Base-by-base conservation (phyloP, 352 stramenopile species). In the Phytophthora niederhauseri region DNA sequence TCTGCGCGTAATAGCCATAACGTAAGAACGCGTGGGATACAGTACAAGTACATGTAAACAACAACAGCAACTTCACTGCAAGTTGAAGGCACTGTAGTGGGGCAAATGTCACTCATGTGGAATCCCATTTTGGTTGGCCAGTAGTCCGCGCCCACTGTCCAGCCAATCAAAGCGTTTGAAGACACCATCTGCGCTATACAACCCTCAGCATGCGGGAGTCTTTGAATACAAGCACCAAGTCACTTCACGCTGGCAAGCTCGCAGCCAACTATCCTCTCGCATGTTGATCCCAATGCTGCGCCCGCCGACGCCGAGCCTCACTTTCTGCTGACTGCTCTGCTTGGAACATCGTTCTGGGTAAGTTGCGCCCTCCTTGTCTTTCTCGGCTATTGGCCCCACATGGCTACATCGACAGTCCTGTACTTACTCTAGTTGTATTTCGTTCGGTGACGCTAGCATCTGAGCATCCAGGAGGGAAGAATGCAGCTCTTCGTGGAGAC, bases 401-500 rank as follows among this genome's bases (percentile, higher is more conserved):
- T 41, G 9, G 34, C 34, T 41, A 41, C 34, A 17, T 14, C 34
- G 34, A 41, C 11, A 41, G 14, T 41, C 34, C 17, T 41, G 14
- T 41, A 41, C 34, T 24, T 46, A 51, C 22, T 58, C 9, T 61
- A 38, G 4, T 41, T 48, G 19, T 61, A 1, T 36, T 50, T 55
- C 43, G 52, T 75, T 60, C 19, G 24, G 58, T 75, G 43, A 49
- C 43, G 12, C 15, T 70, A 75, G 90, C 87, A 97, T 97, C 80
- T 88, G 88, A 97, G 91, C 91, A 97, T 97, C 91, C 91, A 94
- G 89, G 84, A 89, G 88, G 88, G 82, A 90, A 79, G 72, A 81
- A 98, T 98, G 94, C 93, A 98, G 85, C 96, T 98, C 82, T 98
- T 98, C 80, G 88, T 98, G 64, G 89, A 94, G 75, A 93, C 87